Evolutionary conservation across 1,284 basidiomycete genomes (phyloP).

Genomic region (Moesziomyces sp.): DNA sequence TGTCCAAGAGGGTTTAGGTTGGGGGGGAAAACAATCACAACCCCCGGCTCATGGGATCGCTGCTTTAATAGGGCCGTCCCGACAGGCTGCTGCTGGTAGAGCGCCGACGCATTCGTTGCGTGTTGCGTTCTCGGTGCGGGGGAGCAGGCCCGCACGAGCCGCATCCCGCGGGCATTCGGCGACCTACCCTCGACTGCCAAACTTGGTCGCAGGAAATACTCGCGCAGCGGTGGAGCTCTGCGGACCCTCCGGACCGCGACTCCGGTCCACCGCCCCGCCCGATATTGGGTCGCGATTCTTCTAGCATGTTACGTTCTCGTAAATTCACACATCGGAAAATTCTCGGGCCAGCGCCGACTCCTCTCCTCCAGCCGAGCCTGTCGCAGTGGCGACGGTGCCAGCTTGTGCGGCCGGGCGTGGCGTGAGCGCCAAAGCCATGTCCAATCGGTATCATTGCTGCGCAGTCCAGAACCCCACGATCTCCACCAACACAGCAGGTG

Average conservation of each 20-base stretch:
- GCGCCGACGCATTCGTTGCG: background rate
- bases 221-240: background rate
- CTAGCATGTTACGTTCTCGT: background rate
- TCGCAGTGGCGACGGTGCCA: too few species aligned
- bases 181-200: too few species aligned
- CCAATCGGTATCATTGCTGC: too few species aligned
- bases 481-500: too few species aligned
- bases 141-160: background rate
- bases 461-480: too few species aligned
- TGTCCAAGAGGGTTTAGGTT: background rate
- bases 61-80: background rate
- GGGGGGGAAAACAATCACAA: background rate
- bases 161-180: too few species aligned
- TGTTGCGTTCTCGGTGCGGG: background rate
- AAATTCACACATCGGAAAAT: background rate
- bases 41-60: background rate
- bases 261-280: constrained; percentile 1
- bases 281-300: background rate
- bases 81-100: too few species aligned
- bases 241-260: constrained; percentile 16
- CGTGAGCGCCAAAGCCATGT: too few species aligned
- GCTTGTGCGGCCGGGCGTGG: too few species aligned
- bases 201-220: background rate
- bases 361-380: too few species aligned
- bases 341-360: too few species aligned